Evolutionary conservation across 768 basidiomycete genomes (phyloP).

Genomic region (Leccinum ochraceum): DNA sequence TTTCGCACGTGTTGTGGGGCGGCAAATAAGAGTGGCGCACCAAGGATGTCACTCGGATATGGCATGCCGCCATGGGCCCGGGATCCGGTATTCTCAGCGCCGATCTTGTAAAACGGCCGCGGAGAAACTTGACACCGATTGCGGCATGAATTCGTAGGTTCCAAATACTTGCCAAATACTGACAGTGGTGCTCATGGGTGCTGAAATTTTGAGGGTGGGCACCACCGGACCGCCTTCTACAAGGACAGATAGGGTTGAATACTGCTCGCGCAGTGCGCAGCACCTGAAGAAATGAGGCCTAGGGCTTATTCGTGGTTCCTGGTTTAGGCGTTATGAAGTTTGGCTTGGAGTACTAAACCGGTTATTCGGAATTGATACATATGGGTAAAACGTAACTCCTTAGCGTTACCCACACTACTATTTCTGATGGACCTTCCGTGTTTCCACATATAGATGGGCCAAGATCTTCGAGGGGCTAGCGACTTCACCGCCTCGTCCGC

Average conservation of each 20-base stretch:
- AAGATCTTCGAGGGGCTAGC: not conserved
- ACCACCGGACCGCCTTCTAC: not conserved
- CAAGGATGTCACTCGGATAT: not conserved
- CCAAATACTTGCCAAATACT: too few relatives aligned
- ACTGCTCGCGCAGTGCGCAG: not conserved
- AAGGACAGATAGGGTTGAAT: not conserved
- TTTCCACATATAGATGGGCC: not conserved
- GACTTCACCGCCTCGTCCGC: slow-evolving; percentile 17
- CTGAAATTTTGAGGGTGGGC: not conserved
- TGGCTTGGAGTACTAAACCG: not conserved
- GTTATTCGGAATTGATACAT: too few relatives aligned
- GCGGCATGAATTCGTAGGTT: not conserved
- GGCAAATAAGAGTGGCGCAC: not conserved
- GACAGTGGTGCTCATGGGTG: not conserved
- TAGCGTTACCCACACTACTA: not conserved
- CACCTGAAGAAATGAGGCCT: not conserved
- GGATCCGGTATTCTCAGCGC: not conserved
- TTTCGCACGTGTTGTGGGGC: not conserved
- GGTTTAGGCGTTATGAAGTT: not conserved
- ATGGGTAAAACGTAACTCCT: not conserved
- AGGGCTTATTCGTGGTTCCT: not conserved
- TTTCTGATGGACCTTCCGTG: not conserved
- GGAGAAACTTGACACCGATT: not conserved
- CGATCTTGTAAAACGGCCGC: not conserved
- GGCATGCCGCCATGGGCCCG: not conserved